Evolutionary conservation across 2,329 filamentous ascomycete species (phyloP), one percentile per base, ranked within the genome.

Genomic region (Hypoxylon sp.): DNA sequence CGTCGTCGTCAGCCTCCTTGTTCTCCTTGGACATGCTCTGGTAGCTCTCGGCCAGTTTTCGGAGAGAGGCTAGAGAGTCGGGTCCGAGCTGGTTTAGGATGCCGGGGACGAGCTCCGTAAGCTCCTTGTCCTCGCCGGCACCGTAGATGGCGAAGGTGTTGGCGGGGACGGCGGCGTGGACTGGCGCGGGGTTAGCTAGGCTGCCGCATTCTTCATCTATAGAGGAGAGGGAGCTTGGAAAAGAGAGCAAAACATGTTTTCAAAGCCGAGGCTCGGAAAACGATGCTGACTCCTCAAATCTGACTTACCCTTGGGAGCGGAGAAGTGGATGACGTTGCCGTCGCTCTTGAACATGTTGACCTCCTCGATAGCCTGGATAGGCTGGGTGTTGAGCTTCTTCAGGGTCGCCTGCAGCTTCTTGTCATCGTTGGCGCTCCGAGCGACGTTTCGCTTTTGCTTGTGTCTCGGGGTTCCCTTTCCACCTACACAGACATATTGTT

Each of bases 301-400:
- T 44, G 7, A 86, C 89, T 81, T 86, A 98, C 96, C 96, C 89
- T 98, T 98, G 78, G 96, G 96, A 80, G 93, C 93, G 79, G 94
- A 92, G 83, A 99, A 99, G 90, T 99, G 96, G 81, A 99, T 98
- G 84, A 99, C 96, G 84, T 99, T 99, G 84, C 96, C 96, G 82
- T 99, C 96, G 82, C 93, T 92, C 92, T 99, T 99, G 92, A 99
- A 99, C 96, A 99, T 99, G 92, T 99, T 99, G 83, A 99, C 96
- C 89, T 99, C 96, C 91, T 99, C 96, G 79, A 99, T 99, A 75
- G 93, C 94, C 88, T 97, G 95, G 85, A 99, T 98, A 79, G 96
- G 96, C 90, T 99, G 96, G 68, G 97, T 95, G 86, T 98, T 98
- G 84, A 99, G 91, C 92, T 99, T 99, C 93, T 99, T 99, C 76